These are phyloP conservation scores for Moesziomyces sp. DNA, from an alignment of 1,284 basidiomycete genomes.

Conservation along the genomic window DNA sequence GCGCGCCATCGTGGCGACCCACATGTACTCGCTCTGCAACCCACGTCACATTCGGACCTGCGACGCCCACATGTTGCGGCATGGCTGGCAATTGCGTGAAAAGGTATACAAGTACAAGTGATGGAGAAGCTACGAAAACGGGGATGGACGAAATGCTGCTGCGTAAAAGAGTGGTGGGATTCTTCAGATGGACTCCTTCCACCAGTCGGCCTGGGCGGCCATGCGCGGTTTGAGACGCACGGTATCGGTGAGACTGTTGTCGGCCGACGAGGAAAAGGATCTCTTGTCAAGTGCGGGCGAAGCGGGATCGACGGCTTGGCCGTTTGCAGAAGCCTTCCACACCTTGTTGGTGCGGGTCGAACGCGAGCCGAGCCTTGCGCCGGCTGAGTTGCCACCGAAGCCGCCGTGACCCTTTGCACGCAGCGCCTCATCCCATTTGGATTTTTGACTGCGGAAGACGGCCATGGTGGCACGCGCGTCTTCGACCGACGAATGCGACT, in stretches of 20 bases:
- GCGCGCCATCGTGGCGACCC: no score
- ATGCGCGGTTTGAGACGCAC: slow-evolving; percentile 31
- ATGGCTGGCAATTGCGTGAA: not conserved
- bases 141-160: not conserved
- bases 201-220: slow-evolving; percentile 46
- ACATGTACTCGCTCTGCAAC: no score
- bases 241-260: slow-evolving; percentile 16
- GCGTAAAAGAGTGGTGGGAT: not conserved
- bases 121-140: slow-evolving; percentile 12
- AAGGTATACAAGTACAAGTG: slow-evolving; percentile 18
- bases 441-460: slow-evolving; percentile 85
- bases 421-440: slow-evolving; percentile 77
- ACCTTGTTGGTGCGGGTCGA: slow-evolving; percentile 19
- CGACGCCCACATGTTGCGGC: no score
- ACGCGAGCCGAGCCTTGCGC: slow-evolving; percentile 8
- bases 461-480: slow-evolving; percentile 97
- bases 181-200: slow-evolving; percentile 40
- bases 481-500: slow-evolving; percentile 69
- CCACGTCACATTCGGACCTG: no score
- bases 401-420: slow-evolving; percentile 16
- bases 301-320: slow-evolving; percentile 23
- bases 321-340: slow-evolving; percentile 28
- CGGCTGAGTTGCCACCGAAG: not conserved
- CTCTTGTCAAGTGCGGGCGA: slow-evolving; percentile 33
- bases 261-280: slow-evolving; percentile 5